A percentile compares a stretch with the other conserved stretches of the same genome.
Evolutionary conservation across 139 green algal genomes (phyloP).

Genomic region (Penium margaritaceum): DNA sequence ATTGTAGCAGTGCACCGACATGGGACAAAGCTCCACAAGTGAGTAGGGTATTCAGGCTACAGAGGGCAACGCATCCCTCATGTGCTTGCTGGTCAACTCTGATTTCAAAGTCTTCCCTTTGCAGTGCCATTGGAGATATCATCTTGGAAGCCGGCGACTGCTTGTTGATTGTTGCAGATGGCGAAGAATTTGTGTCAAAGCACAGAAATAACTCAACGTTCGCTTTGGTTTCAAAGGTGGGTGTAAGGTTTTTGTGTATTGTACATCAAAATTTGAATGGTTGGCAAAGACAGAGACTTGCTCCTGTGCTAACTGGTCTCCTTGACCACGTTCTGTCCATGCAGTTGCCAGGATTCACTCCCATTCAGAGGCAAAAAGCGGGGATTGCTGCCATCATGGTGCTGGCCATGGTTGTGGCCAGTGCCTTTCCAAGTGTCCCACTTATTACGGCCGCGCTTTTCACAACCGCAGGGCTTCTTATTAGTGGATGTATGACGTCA

Average conservation of each 20-base stretch:
- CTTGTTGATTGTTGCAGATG: constrained; percentile 27
- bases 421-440: constrained; percentile 49
- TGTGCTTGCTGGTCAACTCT: too few relatives aligned
- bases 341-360: constrained; percentile 36
- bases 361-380: constrained; percentile 32
- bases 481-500: constrained; percentile 46
- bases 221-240: constrained; percentile 34
- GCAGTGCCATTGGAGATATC: constrained; percentile 28
- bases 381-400: constrained; percentile 46
- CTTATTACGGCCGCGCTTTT: constrained; percentile 56
- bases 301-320: neutral
- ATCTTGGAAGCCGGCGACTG: constrained; percentile 28
- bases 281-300: neutral
- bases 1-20: constrained; percentile 68
- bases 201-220: constrained; percentile 38
- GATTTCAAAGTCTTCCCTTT: constrained; percentile 4
- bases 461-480: constrained; percentile 56
- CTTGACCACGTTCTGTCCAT: neutral
- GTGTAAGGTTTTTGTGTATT: neutral
- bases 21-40: constrained; percentile 34
- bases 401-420: constrained; percentile 56
- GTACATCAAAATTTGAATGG: neutral
- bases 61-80: too few relatives aligned
- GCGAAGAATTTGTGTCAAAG: constrained; percentile 32
- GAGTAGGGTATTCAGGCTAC: too few relatives aligned